These are phyloP conservation scores for Haplosporangium sp. DNA, from an alignment of 371 early-diverging fungal species.

Conservation along the genomic window DNA sequence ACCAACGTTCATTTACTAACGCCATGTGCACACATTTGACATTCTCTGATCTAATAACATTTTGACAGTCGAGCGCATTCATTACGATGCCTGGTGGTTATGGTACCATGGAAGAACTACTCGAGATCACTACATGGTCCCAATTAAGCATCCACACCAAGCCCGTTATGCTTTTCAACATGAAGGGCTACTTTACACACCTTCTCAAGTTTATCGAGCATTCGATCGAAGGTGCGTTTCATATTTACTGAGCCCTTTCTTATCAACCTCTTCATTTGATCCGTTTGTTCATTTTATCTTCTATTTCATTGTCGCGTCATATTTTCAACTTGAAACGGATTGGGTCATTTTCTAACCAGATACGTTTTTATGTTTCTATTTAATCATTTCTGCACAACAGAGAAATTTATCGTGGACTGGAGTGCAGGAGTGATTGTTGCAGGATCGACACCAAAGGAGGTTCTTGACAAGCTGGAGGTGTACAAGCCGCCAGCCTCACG, in stretches of 20 bases:
- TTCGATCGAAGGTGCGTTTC: slow-evolving; percentile 56
- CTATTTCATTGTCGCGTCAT: no score
- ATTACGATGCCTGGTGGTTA: slow-evolving; percentile 88
- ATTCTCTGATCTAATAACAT: neutral
- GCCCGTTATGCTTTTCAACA: slow-evolving; percentile 82
- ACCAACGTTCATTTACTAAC: neutral
- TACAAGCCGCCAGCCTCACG: slow-evolving; percentile 68
- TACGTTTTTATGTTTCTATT: no score
- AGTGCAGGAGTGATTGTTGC: slow-evolving; percentile 65
- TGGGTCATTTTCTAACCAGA: neutral
- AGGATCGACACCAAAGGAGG: slow-evolving; percentile 69
- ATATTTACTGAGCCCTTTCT: no score
- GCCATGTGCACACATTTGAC: neutral
- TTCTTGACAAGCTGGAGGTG: slow-evolving; percentile 65
- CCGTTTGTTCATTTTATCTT: no score
- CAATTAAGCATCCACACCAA: slow-evolving; percentile 79
- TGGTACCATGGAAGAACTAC: slow-evolving; percentile 88
- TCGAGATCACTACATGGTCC: slow-evolving; percentile 90
- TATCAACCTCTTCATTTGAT: no score
- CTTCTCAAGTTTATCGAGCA: slow-evolving; percentile 72
- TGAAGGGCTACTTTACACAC: slow-evolving; percentile 76
- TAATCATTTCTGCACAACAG: slow-evolving; percentile 25
- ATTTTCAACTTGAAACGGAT: no score
- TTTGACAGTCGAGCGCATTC: slow-evolving; percentile 72
- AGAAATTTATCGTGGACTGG: slow-evolving; percentile 65